These are phyloP conservation scores for Phialophora macrospora DNA, from an alignment of 2,329 filamentous ascomycete genomes.

Conservation along the genomic window DNA sequence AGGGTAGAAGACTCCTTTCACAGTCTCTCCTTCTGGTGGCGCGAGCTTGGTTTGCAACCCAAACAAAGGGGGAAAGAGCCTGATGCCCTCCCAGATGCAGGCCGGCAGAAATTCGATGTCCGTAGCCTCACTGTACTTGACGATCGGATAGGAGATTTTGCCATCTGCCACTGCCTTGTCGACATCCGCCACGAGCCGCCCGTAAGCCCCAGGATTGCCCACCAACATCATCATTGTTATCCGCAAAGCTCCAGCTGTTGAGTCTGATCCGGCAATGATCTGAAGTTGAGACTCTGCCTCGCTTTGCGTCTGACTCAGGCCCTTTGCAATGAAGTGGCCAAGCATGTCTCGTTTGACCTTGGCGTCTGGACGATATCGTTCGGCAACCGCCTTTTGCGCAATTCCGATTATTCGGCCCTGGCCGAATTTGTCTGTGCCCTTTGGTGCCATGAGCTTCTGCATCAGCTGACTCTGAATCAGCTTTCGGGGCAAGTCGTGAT, in stretches of 20 bases:
- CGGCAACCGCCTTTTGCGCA: slow-evolving; percentile 35
- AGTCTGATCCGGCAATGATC: slow-evolving; percentile 25
- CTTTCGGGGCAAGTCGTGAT: slow-evolving; percentile 14
- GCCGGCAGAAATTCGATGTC: slow-evolving; percentile 54
- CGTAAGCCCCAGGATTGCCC: slow-evolving; percentile 23
- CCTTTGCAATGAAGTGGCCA: slow-evolving; percentile 41
- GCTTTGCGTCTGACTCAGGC: slow-evolving; percentile 25
- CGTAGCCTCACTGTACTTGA: slow-evolving; percentile 23
- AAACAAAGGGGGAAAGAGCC: slow-evolving; percentile 53
- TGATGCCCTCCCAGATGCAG: slow-evolving; percentile 56
- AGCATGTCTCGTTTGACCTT: slow-evolving; percentile 41
- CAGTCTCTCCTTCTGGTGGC: slow-evolving; percentile 42
- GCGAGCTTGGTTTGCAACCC: slow-evolving; percentile 41
- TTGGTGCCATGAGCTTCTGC: slow-evolving; percentile 22
- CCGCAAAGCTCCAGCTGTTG: slow-evolving; percentile 17
- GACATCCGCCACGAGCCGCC: slow-evolving; percentile 35
- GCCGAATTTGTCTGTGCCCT: slow-evolving; percentile 32
- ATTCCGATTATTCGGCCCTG: slow-evolving; percentile 32
- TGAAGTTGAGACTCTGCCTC: slow-evolving; percentile 29
- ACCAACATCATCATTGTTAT: slow-evolving; percentile 23
- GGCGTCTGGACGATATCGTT: slow-evolving; percentile 34
- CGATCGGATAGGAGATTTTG: slow-evolving; percentile 40
- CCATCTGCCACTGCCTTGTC: slow-evolving; percentile 47
- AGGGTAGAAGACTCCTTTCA: slow-evolving; percentile 51
- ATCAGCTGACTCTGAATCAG: slow-evolving; percentile 27